phyloP scores from a whole-genome alignment of 2,329 filamentous ascomycete species.

The Aspergillus nomiae region DNA sequence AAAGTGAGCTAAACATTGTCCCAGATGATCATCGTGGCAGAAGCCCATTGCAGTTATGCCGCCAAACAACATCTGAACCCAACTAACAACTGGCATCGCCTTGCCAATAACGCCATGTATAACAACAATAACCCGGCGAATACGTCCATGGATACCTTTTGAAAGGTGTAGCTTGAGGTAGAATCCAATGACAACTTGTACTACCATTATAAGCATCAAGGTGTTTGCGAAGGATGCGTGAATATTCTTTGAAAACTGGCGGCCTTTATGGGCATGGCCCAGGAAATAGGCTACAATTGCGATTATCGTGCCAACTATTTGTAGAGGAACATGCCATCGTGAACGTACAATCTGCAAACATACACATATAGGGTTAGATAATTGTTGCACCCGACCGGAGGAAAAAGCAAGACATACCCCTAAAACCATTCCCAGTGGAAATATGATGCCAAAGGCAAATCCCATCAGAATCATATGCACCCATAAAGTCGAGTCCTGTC shows the following conservation, averaged over 20 bases:
- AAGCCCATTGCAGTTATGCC: constrained; percentile 91
- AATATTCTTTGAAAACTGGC: constrained; percentile 79
- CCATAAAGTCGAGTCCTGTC: constrained; percentile 81
- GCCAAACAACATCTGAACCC: constrained; percentile 95
- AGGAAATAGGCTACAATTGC: constrained; percentile 86
- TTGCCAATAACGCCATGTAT: constrained; percentile 84
- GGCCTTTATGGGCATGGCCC: constrained; percentile 85
- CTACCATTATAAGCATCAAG: constrained; percentile 76
- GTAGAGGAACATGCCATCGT: constrained; percentile 90
- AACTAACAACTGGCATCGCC: constrained; percentile 79
- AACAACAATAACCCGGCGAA: constrained; percentile 71
- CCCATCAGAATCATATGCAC: constrained; percentile 88
- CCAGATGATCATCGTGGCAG: constrained; percentile 86
- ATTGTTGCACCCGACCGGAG: not conserved
- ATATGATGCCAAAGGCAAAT: constrained; percentile 85
- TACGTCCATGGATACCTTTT: constrained; percentile 75
- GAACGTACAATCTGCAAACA: constrained; percentile 74
- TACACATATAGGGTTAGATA: constrained; percentile 1
- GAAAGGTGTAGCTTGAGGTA: constrained; percentile 91
- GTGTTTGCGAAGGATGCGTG: constrained; percentile 79
- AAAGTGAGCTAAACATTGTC: constrained; percentile 93
- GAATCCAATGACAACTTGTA: constrained; percentile 76
- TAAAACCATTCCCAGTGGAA: constrained; percentile 92
- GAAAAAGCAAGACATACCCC: constrained; percentile 61
- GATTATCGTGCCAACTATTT: constrained; percentile 72